A percentile compares a stretch with the other conserved stretches of the same genome.
phyloP scores from a whole-genome alignment of 176 grass and related monocot genomes.

The Elaeis guineensis region DNA sequence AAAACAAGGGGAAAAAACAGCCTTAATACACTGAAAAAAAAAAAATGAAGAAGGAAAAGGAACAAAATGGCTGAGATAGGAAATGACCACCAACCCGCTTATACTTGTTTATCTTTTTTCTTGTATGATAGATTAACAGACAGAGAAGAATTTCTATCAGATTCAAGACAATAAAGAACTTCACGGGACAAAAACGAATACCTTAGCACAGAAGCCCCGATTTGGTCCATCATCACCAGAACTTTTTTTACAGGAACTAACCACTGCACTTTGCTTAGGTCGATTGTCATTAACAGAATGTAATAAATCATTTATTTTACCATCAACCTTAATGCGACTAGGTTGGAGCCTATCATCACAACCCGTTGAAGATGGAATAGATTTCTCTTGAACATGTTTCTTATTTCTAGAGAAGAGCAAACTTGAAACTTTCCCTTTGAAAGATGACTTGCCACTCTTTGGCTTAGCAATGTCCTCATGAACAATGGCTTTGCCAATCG shows the following conservation, averaged over 20 bases:
- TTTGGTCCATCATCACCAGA: constrained; percentile 13
- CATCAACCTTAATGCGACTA: constrained; percentile 2
- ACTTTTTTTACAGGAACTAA: constrained; percentile 19
- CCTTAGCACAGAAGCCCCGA: constrained; percentile 38
- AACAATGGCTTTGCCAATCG: constrained; percentile 4
- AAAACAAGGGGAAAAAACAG: too few relatives aligned
- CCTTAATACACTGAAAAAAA: too few relatives aligned
- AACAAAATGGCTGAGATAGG: too few relatives aligned
- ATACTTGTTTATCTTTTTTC: too few relatives aligned
- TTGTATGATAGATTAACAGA: too few relatives aligned
- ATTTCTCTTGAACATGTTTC: constrained; percentile 33
- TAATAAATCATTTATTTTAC: constrained; percentile 14
- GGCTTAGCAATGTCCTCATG: constrained; percentile 37
- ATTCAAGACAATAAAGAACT: background rate
- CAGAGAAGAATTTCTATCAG: too few relatives aligned
- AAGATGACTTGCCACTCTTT: constrained; percentile 53
- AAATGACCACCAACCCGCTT: too few relatives aligned
- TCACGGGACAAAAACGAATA: constrained; percentile 18
- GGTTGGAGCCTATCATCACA: constrained; percentile 16
- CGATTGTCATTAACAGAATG: constrained; percentile 15
- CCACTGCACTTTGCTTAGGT: constrained; percentile 6
- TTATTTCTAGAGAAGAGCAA: constrained; percentile 71
- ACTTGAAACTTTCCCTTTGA: constrained; percentile 68
- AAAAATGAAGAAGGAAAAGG: too few relatives aligned
- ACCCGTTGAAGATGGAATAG: constrained; percentile 10